These are phyloP conservation scores for Cutaneotrichosporon daszewskae DNA, from an alignment of 1,284 basidiomycete genomes.

Conservation along the genomic window DNA sequence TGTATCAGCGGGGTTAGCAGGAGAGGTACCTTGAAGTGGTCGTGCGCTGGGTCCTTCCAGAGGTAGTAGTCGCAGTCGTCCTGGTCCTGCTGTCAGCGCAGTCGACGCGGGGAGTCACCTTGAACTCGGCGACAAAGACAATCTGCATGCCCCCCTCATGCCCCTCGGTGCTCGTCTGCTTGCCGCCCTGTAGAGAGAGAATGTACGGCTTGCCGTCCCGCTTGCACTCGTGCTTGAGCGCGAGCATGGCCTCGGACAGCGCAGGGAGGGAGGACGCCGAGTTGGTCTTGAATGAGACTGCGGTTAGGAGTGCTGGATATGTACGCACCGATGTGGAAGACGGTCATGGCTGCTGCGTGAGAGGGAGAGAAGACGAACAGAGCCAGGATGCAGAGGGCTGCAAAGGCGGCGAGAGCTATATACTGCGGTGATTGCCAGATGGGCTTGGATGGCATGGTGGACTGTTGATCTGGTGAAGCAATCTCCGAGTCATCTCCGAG, in stretches of 20 bases:
- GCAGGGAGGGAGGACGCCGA: constrained; percentile 9
- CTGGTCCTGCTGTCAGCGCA: constrained; percentile 9
- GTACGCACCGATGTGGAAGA: constrained; percentile 21
- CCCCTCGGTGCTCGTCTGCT: constrained; percentile 34
- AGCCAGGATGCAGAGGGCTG: too few species aligned
- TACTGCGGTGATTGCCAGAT: too few species aligned
- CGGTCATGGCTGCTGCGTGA: constrained; percentile 4
- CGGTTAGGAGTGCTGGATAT: constrained; percentile 11
- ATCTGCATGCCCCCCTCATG: constrained; percentile 32
- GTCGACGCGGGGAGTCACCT: constrained; percentile 1
- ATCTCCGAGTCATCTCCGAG: too few species aligned
- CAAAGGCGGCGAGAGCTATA: too few species aligned
- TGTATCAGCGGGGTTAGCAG: background rate
- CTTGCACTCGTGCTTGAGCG: constrained; percentile 25
- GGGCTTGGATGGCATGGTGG: too few species aligned
- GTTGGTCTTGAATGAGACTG: constrained; percentile 42
- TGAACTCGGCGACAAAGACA: constrained; percentile 40
- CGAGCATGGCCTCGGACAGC: constrained; percentile 24
- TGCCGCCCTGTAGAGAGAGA: constrained; percentile 28
- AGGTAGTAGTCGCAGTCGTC: constrained; percentile 38
- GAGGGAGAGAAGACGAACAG: background rate
- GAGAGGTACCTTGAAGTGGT: constrained; percentile 28
- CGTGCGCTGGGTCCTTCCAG: constrained; percentile 31
- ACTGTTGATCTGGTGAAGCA: too few species aligned
- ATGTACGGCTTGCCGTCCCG: constrained; percentile 30